Evolutionary conservation across 192 early-diverging fungal genomes (phyloP).

Genomic region (Rhizophlyctis rosea): DNA sequence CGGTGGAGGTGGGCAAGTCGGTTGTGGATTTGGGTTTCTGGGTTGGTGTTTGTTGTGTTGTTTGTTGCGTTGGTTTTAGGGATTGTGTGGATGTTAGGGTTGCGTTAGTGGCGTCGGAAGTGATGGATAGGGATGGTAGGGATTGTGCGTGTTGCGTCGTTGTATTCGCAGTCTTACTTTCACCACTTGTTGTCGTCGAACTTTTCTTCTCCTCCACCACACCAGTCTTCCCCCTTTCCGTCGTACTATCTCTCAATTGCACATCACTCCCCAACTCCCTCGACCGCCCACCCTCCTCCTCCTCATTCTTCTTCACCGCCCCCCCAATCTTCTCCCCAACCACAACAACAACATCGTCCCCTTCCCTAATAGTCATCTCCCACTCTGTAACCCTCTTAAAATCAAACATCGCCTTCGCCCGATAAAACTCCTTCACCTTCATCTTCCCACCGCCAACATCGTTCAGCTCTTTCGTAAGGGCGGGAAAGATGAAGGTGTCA

Average conservation of each 20-base stretch:
- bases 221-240: background rate
- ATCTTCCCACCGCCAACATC: constrained; percentile 12
- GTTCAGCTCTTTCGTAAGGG: constrained; percentile 7
- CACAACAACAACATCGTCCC: constrained; percentile 22
- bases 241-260: background rate
- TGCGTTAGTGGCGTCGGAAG: background rate
- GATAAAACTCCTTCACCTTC: constrained; percentile 13
- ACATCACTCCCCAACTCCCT: background rate
- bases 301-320: background rate
- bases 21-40: no score
- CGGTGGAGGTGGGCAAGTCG: no score
- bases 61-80: no score
- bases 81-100: constrained; percentile 1
- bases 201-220: constrained; percentile 3
- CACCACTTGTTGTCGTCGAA: background rate
- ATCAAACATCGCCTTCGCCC: constrained; percentile 25
- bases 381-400: constrained; percentile 30
- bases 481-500: constrained; percentile 1
- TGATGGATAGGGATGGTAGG: background rate
- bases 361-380: constrained; percentile 28
- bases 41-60: no score
- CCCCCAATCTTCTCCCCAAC: background rate
- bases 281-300: no score
- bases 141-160: no score
- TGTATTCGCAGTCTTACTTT: no score